Evolutionary conservation across 2,329 filamentous ascomycete genomes (phyloP).

Genomic region (Thermoascus crustaceus): DNA sequence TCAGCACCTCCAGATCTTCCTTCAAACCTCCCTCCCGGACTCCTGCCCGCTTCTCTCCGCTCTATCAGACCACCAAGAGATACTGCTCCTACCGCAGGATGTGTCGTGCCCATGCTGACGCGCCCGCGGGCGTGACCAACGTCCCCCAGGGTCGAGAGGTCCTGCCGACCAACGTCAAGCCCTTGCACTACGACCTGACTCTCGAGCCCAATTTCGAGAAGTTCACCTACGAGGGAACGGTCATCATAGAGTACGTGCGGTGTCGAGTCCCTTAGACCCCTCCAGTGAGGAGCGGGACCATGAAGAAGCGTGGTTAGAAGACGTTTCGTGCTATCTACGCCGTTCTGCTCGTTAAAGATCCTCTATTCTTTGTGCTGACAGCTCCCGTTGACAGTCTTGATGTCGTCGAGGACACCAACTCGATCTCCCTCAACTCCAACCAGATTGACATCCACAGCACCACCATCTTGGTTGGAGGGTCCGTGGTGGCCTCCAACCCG

Average conservation of each 20-base stretch:
- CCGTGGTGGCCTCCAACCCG: constrained; percentile 52
- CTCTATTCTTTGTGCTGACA: neutral
- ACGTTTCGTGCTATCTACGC: too few species aligned
- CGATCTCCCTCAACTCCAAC: constrained; percentile 78
- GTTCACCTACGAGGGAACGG: constrained; percentile 77
- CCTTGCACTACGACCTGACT: constrained; percentile 83
- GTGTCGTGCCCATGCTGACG: constrained; percentile 61
- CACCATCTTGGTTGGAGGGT: constrained; percentile 54
- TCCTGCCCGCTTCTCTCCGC: constrained; percentile 17
- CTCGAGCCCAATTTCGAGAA: constrained; percentile 85
- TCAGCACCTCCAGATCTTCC: constrained; percentile 13
- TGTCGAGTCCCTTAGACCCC: too few species aligned
- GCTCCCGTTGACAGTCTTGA: constrained; percentile 51
- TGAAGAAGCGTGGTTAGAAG: too few species aligned
- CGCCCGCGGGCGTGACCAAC: constrained; percentile 48
- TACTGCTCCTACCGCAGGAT: constrained; percentile 68
- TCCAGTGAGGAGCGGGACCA: too few species aligned
- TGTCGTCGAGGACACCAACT: constrained; percentile 73
- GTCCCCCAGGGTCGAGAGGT: constrained; percentile 67
- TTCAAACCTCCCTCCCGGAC: constrained; percentile 10
- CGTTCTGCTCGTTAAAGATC: too few species aligned
- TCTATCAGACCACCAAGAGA: constrained; percentile 36
- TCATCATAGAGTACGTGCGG: constrained; percentile 62
- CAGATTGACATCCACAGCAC: constrained; percentile 76
- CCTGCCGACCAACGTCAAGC: constrained; percentile 83